A percentile compares a stretch with the other conserved stretches of the same genome.
Evolutionary conservation across 1,139 yeast genomes (phyloP).

Genomic region (Hanseniaspora sp.): DNA sequence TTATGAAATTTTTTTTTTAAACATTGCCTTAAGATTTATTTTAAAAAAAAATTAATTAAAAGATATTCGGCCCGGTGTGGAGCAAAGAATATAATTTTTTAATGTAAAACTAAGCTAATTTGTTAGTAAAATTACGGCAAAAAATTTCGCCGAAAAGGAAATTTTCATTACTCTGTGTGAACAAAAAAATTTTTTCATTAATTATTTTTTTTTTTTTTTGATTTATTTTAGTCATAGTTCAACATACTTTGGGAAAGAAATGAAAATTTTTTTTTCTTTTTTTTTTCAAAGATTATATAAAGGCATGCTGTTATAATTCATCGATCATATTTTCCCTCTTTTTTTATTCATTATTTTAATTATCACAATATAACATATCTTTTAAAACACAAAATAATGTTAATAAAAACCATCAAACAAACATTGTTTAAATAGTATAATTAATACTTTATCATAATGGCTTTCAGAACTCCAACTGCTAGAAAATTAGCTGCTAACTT

Average conservation of each 20-base stretch:
- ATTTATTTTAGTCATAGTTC: neutral
- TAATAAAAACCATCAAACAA: neutral
- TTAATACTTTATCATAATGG: slow-evolving; percentile 5
- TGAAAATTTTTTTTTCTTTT: neutral
- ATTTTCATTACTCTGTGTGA: neutral
- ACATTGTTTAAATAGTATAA: neutral
- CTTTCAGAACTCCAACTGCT: slow-evolving; percentile 17
- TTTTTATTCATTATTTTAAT: no score
- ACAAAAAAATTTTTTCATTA: no score
- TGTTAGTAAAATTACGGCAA: neutral
- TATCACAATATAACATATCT: no score
- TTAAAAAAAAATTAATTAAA: no score
- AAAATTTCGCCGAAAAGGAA: neutral
- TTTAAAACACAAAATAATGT: no score
- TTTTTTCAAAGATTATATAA: neutral
- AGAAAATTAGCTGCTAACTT: slow-evolving; percentile 25
- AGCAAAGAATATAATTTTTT: no score
- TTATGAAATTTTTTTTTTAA: no score
- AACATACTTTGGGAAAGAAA: neutral
- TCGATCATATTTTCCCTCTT: neutral
- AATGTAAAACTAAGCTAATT: no score
- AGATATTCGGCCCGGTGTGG: no score
- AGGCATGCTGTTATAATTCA: neutral
- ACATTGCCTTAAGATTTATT: no score
- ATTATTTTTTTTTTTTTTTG: no score